phyloP scores from a whole-genome alignment of 2,329 filamentous ascomycete species.

The Talaromyces marneffei region DNA sequence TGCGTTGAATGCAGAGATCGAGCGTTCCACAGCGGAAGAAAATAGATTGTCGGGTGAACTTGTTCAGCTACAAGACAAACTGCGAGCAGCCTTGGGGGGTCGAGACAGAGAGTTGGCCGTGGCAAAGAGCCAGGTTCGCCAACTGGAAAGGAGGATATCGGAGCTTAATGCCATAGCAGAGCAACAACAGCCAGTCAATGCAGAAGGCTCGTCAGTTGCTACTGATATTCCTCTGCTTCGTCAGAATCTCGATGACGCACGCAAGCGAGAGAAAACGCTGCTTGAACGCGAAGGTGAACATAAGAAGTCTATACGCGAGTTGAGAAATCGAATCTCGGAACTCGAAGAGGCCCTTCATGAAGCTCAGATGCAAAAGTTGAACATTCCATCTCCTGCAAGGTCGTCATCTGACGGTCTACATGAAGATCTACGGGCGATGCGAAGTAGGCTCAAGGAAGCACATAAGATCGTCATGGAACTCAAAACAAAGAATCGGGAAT shows the following conservation, averaged over 20 bases:
- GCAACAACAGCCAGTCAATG: conserved; percentile 45
- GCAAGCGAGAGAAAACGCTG: conserved; percentile 61
- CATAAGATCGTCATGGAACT: conserved; percentile 57
- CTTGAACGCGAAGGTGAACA: conserved; percentile 61
- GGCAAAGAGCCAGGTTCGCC: conserved; percentile 57
- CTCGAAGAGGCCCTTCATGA: conserved; percentile 65
- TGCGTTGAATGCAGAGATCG: conserved; percentile 61
- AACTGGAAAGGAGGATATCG: conserved; percentile 54
- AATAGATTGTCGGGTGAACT: conserved; percentile 50
- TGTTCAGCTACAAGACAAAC: conserved; percentile 48
- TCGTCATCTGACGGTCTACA: conserved; percentile 40
- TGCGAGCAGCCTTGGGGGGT: conserved; percentile 35
- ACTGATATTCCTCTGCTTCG: conserved; percentile 56
- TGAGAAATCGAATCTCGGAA: conserved; percentile 61
- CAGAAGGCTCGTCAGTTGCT: conserved; percentile 28
- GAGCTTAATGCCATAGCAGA: conserved; percentile 50
- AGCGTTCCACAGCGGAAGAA: conserved; percentile 61
- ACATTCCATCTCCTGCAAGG: conserved; percentile 49
- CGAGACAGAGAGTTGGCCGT: conserved; percentile 45
- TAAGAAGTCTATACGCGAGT: conserved; percentile 56
- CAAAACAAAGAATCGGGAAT: conserved; percentile 45
- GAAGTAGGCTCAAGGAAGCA: conserved; percentile 56
- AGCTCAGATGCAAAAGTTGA: conserved; percentile 48
- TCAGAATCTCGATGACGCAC: conserved; percentile 57
- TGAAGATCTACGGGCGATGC: conserved; percentile 54